A percentile compares a stretch with the other conserved stretches of the same genome.
Evolutionary conservation across 2,329 filamentous ascomycete species (phyloP).

Genomic region (Colletotrichum sp.): DNA sequence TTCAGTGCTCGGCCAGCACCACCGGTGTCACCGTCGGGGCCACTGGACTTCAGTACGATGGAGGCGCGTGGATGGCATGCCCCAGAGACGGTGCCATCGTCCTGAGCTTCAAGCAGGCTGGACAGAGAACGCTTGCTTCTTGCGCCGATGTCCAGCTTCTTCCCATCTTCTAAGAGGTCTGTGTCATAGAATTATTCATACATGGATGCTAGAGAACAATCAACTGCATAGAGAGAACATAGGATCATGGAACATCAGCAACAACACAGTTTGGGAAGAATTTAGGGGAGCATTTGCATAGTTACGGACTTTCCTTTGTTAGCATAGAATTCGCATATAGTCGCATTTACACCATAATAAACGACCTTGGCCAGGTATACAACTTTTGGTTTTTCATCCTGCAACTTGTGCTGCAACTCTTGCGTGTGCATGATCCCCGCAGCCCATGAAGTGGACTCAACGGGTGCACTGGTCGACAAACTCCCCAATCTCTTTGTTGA

Average conservation of each 20-base stretch:
- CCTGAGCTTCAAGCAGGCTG: background rate
- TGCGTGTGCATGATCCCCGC: background rate
- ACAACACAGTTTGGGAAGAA: background rate
- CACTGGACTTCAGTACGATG: background rate
- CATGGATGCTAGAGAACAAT: background rate
- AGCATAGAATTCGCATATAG: background rate
- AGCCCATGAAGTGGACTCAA: background rate
- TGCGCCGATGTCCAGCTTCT: background rate
- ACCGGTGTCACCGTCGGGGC: background rate
- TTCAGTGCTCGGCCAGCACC: background rate
- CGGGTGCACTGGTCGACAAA: background rate
- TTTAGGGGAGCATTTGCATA: background rate
- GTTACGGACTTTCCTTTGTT: background rate
- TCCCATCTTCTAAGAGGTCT: background rate
- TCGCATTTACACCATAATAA: background rate
- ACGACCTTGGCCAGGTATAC: background rate
- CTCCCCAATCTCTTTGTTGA: conserved; percentile 34
- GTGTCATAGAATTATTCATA: no score
- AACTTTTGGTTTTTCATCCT: background rate
- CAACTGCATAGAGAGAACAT: background rate
- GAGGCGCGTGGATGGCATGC: background rate
- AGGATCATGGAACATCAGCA: background rate
- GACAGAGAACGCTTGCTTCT: background rate
- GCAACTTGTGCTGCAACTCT: background rate
- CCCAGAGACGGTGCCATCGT: background rate